Percentiles rank a stretch among this genome's conserved stretches.
phyloP scores from a whole-genome alignment of 1,139 yeast genomes.

The Pichia norvegensis region DNA sequence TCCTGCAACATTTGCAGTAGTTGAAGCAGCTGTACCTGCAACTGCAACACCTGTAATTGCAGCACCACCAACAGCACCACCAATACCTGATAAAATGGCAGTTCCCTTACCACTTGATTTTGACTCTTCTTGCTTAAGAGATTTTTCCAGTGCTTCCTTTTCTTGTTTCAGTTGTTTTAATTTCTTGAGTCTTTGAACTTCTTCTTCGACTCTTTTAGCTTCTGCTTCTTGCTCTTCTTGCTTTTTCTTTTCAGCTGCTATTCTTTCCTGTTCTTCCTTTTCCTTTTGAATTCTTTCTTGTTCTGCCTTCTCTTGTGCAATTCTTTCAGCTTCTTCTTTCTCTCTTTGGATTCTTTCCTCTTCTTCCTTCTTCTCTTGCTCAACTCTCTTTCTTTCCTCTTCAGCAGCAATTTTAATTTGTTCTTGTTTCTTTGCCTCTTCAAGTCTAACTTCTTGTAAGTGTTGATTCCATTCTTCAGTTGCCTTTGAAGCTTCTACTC shows the following conservation, averaged over 20 bases:
- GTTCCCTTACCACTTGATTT: conserved; percentile 7
- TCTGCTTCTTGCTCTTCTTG: conserved; percentile 17
- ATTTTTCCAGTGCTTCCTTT: conserved; percentile 14
- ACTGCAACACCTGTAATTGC: conserved; percentile 12
- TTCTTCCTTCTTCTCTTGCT: conserved; percentile 30
- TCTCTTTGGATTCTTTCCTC: conserved; percentile 24
- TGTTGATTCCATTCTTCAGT: conserved; percentile 39
- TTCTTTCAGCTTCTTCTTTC: conserved; percentile 19
- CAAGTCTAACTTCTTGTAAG: conserved; percentile 33
- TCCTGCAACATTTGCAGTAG: conserved; percentile 12
- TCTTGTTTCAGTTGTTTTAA: conserved; percentile 9
- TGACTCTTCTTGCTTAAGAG: conserved; percentile 11
- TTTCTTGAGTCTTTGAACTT: conserved; percentile 8
- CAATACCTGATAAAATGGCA: background rate
- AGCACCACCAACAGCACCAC: conserved; percentile 9
- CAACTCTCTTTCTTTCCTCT: conserved; percentile 40
- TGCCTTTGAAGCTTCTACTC: conserved; percentile 38
- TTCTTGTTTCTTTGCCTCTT: conserved; percentile 43
- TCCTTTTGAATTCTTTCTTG: conserved; percentile 30
- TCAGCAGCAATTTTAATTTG: conserved; percentile 36
- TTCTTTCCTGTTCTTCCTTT: conserved; percentile 17
- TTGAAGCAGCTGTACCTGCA: conserved; percentile 11
- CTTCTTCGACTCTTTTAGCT: conserved; percentile 28
- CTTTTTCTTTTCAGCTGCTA: conserved; percentile 5
- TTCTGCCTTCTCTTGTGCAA: conserved; percentile 35